Percentiles rank a stretch among this genome's conserved stretches.
Conservation (phyloP, 768 basidiomycete species). For the Psilocybe sp. region DNA sequence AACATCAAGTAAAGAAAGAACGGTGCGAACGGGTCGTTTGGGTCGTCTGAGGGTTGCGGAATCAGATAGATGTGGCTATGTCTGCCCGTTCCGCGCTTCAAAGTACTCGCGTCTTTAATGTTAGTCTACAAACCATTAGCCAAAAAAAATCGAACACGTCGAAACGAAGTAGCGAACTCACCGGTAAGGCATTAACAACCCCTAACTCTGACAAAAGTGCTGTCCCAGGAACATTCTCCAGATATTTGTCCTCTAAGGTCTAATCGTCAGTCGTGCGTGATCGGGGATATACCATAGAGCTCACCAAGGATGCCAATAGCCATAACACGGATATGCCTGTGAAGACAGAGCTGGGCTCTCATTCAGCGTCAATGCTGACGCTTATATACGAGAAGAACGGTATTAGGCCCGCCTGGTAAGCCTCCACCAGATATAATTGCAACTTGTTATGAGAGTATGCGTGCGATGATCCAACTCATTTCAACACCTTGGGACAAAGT, state of each 20-base stretch:
- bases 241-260: slow-evolving; percentile 31
- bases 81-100: slow-evolving; percentile 36
- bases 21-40: slow-evolving; percentile 35
- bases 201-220: slow-evolving; percentile 37
- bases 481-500: too few relatives aligned
- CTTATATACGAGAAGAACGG: too few relatives aligned
- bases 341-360: background rate
- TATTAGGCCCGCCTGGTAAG: too few relatives aligned
- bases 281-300: slow-evolving; percentile 2
- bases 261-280: background rate
- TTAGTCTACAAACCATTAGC: slow-evolving; percentile 19
- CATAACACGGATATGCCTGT: slow-evolving; percentile 18
- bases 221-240: slow-evolving; percentile 37
- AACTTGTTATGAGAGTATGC: too few relatives aligned
- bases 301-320: slow-evolving; percentile 35
- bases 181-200: slow-evolving; percentile 32
- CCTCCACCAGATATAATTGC: too few relatives aligned
- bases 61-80: slow-evolving; percentile 37
- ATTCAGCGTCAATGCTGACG: too few relatives aligned
- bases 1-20: background rate
- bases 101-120: slow-evolving; percentile 27
- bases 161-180: background rate
- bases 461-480: too few relatives aligned
- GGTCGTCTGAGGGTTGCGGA: slow-evolving; percentile 43
- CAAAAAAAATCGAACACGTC: background rate